A percentile compares a stretch with the other conserved stretches of the same genome.
Evolutionary conservation across 306 rosid genomes (phyloP).

Genomic region (Sicyos edulis): DNA sequence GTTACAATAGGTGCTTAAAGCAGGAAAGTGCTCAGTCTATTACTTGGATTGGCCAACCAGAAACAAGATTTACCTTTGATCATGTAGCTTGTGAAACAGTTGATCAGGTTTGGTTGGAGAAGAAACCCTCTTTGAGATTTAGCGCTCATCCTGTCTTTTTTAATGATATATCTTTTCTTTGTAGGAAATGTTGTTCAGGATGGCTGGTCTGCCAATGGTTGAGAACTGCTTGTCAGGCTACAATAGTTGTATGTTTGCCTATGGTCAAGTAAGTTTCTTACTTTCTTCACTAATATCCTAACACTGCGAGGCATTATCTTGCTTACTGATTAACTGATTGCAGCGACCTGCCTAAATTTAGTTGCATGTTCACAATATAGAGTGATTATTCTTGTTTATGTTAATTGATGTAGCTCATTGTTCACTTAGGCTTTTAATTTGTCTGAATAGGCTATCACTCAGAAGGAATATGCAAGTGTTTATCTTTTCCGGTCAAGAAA

Average conservation of each 20-base stretch:
- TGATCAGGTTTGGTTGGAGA: constrained; percentile 58
- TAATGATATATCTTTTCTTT: background rate
- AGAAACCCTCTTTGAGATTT: constrained; percentile 2
- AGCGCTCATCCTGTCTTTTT: background rate
- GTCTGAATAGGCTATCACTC: background rate
- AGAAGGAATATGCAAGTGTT: background rate
- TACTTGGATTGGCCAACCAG: constrained; percentile 84
- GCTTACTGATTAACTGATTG: background rate
- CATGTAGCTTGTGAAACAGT: constrained; percentile 96
- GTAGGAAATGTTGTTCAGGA: constrained; percentile 86
- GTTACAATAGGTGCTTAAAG: constrained; percentile 76
- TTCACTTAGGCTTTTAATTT: background rate
- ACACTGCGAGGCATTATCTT: background rate
- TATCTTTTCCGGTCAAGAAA: background rate
- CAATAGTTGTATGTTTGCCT: constrained; percentile 96
- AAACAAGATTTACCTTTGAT: constrained; percentile 80
- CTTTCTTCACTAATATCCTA: constrained; percentile 17
- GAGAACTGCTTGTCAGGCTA: constrained; percentile 96
- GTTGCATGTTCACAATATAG: background rate
- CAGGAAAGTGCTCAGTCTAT: constrained; percentile 75
- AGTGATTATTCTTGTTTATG: background rate
- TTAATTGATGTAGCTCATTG: background rate
- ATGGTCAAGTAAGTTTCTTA: constrained; percentile 71
- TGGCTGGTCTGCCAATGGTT: constrained; percentile 95
- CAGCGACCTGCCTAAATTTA: background rate